Conservation (phyloP, 2,329 filamentous ascomycete genomes). For the Clathrospora elynae region DNA sequence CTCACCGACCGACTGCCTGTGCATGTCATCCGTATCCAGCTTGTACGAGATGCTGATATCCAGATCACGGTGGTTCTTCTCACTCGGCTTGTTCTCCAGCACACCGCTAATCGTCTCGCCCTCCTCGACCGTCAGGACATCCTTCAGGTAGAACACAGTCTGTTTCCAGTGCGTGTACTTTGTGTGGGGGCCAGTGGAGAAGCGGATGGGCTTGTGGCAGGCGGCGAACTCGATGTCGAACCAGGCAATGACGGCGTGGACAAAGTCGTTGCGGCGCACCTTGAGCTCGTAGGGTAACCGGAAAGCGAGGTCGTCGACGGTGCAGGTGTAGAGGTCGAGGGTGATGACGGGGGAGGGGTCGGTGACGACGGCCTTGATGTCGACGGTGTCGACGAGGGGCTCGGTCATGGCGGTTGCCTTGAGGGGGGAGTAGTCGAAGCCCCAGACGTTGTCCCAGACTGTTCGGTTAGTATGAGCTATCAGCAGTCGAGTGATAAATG, state of each 20-base stretch:
- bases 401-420: conserved; percentile 93
- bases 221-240: conserved; percentile 99
- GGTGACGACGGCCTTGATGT: conserved; percentile 95
- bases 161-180: conserved; percentile 99
- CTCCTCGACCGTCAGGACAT: conserved; percentile 88
- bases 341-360: conserved; percentile 84
- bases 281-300: conserved; percentile 74
- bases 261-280: conserved; percentile 85
- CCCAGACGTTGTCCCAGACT: conserved; percentile 99
- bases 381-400: conserved; percentile 95
- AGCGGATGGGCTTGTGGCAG: conserved; percentile 96
- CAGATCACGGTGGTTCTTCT: conserved; percentile 91
- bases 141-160: conserved; percentile 96
- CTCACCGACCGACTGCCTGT: conserved; percentile 68
- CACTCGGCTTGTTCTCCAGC: conserved; percentile 83
- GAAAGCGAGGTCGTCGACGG: conserved; percentile 81
- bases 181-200: conserved; percentile 95
- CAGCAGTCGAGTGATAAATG: not conserved
- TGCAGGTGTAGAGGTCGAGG: conserved; percentile 92
- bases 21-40: conserved; percentile 75
- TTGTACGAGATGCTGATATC: conserved; percentile 88
- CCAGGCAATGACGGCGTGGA: conserved; percentile 96
- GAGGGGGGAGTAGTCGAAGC: conserved; percentile 93
- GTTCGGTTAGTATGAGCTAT: not conserved
- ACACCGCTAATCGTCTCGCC: conserved; percentile 78